Evolutionary conservation across 2,329 filamentous ascomycete genomes (phyloP), one percentile per base, ranked within the genome.

Genomic region (Pyrenochaeta sp.): DNA sequence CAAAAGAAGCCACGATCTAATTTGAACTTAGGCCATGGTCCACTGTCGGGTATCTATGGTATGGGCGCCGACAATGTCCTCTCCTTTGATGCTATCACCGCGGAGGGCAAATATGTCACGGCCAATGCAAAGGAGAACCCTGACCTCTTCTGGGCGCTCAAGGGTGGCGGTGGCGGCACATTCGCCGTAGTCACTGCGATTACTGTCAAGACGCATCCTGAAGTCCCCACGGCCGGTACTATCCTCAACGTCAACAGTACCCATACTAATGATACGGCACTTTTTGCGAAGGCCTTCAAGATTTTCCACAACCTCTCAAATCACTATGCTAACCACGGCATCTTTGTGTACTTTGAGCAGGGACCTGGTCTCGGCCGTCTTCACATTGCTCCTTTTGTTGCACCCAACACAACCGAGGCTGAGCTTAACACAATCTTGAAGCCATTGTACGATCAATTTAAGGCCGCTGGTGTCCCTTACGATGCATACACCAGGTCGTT

Each of bases 31-130:
- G n/a, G 75, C 6, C 72, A 77, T 41, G 74, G 73, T 2, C 71
- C 73, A 0, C 43, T 77, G 18, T 56, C 65, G 4, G 55, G 56
- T 10, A 63, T 66, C 8, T 69, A 72, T 20, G 72, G 71, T 1
- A 65, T 73, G 59, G 68, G 63, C 21, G 61, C 66, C n/a, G 71
- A 74, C 44, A 67, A 67, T 18, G 61, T 71, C 7, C 53, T 74
- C 7, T 65, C 67, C 3, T 71, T 69, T 37, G 64, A 70, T n/a
- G 64, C 68, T 6, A 61, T 74, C 10, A 73, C 70, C 3, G 68
- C 70, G 4, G 53, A 68, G 23, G 71, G 71, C n/a, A 48, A 66
- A n/a, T 63, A 65, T 19, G 58, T 65, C 8, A 58, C 55, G 11
- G 51, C 51, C 28, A 71, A 68, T 15, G 61, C 62, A 0, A 48